A percentile compares a stretch with the other conserved stretches of the same genome.
These are phyloP conservation scores for Margaritispora aquatica DNA, from an alignment of 495 filamentous ascomycete genomes.

Conservation along the genomic window DNA sequence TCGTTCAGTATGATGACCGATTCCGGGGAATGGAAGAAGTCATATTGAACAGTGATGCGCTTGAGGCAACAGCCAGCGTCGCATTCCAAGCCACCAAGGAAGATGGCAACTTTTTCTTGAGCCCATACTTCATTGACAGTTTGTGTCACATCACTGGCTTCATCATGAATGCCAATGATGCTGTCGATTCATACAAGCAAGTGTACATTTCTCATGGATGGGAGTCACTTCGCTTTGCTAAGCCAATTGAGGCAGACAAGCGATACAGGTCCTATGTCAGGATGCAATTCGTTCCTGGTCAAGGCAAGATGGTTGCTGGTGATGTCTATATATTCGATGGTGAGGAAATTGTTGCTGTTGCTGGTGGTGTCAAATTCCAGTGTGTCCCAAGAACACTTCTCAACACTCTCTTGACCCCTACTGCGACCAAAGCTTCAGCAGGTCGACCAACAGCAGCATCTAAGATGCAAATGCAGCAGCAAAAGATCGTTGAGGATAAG, in stretches of 20 bases:
- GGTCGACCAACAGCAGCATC: background rate
- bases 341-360: constrained; percentile 26
- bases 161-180: constrained; percentile 2
- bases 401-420: constrained; percentile 58
- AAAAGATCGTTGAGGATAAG: background rate
- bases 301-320: background rate
- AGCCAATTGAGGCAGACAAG: background rate
- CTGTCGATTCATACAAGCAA: background rate
- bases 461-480: background rate
- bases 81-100: background rate
- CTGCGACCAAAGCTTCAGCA: constrained; percentile 19
- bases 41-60: background rate
- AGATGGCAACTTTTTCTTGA: background rate
- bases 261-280: background rate
- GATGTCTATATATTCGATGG: constrained; percentile 1
- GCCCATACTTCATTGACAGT: constrained; percentile 1
- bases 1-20: background rate
- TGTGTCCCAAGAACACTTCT: constrained; percentile 59
- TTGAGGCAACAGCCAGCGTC: background rate
- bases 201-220: constrained; percentile 2
- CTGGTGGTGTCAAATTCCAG: constrained; percentile 56
- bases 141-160: background rate
- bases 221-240: background rate
- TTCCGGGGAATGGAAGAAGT: background rate
- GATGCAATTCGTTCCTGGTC: constrained; percentile 26